A percentile compares a stretch with the other conserved stretches of the same genome.
Conservation (phyloP, 257 asterid species). For the Echium plantagineum region DNA sequence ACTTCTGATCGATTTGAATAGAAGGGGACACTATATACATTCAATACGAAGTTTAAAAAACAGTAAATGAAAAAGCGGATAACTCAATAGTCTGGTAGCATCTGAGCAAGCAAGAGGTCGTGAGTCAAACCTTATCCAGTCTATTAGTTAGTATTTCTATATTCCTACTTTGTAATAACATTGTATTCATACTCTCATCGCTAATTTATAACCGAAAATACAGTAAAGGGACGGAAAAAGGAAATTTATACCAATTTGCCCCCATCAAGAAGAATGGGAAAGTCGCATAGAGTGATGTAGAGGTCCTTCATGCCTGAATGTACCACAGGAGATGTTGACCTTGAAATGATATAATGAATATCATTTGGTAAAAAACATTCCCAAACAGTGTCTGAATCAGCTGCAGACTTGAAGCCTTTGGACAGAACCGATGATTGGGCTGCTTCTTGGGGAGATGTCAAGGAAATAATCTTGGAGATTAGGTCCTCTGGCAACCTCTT, state of each 20-base stretch:
- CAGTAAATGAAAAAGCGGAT: no score
- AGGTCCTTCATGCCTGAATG: background rate
- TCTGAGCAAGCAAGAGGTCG: no score
- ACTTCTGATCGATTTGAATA: no score
- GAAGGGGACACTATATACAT: no score
- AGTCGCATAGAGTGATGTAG: constrained; percentile 5
- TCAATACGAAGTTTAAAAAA: no score
- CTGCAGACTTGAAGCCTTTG: constrained; percentile 14
- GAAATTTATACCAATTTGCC: constrained; percentile 9
- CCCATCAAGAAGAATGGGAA: constrained; percentile 4
- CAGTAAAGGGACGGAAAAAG: no score
- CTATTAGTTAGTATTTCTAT: no score
- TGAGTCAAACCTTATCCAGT: no score
- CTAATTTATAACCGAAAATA: no score
- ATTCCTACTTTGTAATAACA: no score
- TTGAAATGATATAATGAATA: constrained; percentile 2
- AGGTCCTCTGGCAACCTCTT: constrained; percentile 15
- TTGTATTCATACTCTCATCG: no score
- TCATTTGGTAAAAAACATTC: constrained; percentile 8
- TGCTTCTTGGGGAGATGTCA: constrained; percentile 17
- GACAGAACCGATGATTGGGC: constrained; percentile 8
- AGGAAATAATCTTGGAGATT: constrained; percentile 13
- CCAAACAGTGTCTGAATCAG: constrained; percentile 22
- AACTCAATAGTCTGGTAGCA: no score
- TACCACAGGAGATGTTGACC: background rate